Evolutionary conservation across 768 basidiomycete species (phyloP), one percentile per base, ranked within the genome.

Genomic region (Phylloporus rhodoxanthus): DNA sequence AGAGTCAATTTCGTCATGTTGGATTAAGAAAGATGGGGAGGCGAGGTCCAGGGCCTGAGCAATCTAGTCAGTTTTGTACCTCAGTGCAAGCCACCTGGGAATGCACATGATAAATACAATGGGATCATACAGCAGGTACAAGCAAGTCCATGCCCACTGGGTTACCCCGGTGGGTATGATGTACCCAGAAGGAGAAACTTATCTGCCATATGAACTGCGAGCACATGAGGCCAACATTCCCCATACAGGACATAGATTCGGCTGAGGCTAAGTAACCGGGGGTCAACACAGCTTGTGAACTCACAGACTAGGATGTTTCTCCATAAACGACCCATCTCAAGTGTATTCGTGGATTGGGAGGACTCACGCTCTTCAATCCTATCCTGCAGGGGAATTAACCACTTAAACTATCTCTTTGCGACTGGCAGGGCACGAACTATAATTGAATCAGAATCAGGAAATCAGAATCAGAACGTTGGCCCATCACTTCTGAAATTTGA

Each of bases 1-100:
- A 61, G 48, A 32, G 58, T 37, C 33, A 60, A 49, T 50, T 55
- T 64, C 54, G 66, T 70, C 34, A 17, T 54, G 20, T 21, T 41
- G 14, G 4, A 30, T 47, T 25, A 43, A 15, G 30, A 23, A 28
- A 11, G 21, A 37, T 29, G 39, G 40, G 28, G 8, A 32, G 15
- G 26, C 20, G 7, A 32, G 14, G 30, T 20, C 23, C 17, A 33
- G 20, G 15, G 11, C 26, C 23, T 5, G 15, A 25, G 13, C 29
- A 28, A 36, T 8, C 23, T 4, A 43, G 34, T n/a, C 30, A n/a
- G 26, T 30, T 62, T 61, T 61, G 63, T 59, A 58, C 42, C 34
- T 41, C 10, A 15, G 23, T 7, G 25, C 25, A 26, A 29, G n/a
- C 3, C 23, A 33, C 39, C 39, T 37, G 50, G 21, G 40, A 48